Evolutionary conservation across 176 grass and related monocot species (phyloP).

Genomic region (bread wheat (Triticum aestivum)): DNA sequence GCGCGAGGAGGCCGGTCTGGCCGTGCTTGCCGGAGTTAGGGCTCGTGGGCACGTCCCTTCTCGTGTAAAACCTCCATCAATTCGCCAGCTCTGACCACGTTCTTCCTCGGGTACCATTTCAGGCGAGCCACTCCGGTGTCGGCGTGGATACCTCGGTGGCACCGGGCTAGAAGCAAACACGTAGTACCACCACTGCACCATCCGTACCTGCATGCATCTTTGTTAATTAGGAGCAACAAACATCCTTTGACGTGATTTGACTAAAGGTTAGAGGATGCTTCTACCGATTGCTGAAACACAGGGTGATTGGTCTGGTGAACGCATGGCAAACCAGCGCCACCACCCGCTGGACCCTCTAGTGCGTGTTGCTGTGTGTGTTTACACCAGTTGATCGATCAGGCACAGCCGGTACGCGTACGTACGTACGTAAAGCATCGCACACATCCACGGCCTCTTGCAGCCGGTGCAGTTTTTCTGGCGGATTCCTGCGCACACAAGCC

Average conservation of each 20-base stretch:
- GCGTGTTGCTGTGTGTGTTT: neutral
- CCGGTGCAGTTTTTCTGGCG: neutral
- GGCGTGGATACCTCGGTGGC: neutral
- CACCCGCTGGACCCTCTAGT: neutral
- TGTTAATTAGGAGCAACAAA: neutral
- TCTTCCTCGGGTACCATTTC: neutral
- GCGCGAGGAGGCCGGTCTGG: neutral
- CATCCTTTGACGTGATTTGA: neutral
- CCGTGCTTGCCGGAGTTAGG: slow-evolving; percentile 30
- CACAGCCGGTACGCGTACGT: neutral
- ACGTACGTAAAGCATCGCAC: neutral
- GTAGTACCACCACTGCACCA: neutral
- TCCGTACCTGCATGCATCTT: neutral
- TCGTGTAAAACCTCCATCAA: slow-evolving; percentile 42
- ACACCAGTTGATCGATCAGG: neutral
- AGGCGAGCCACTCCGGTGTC: slow-evolving; percentile 13
- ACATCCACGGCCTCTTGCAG: neutral
- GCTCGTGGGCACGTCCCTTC: slow-evolving; percentile 45
- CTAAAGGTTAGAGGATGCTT: neutral
- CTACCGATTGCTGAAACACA: neutral
- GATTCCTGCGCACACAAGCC: neutral
- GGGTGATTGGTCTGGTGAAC: neutral
- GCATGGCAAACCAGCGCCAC: no score
- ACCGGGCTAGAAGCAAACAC: neutral
- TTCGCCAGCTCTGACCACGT: neutral